Evolutionary conservation across 2,329 filamentous ascomycete genomes (phyloP), one percentile per base, ranked within the genome.

Genomic region (Trichoderma guizhouense): DNA sequence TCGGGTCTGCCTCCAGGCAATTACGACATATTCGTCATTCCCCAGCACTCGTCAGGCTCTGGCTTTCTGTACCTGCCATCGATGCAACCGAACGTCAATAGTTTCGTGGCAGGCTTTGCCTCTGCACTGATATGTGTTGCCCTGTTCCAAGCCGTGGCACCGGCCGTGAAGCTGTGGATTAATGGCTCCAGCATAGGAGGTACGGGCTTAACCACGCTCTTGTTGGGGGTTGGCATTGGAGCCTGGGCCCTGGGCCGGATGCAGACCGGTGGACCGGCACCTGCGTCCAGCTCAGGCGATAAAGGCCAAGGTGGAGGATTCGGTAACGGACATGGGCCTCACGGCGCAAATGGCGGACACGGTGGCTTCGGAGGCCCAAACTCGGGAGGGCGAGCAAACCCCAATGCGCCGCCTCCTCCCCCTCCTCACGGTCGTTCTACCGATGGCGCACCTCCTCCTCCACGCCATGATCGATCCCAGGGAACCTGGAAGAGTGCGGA

Each of bases 11-110:
- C 95, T 3, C 87, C 92, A 1, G 95, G 95, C 70, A 97, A 96
- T 80, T 98, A 97, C 82, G 95, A 98, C 84, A 97, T 98, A 79
- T 98, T 98, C 84, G 92, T 98, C 80, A 95, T 98, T 78, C 95
- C 95, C 8, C 93, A 95, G 61, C 94, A 97, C 81, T 95, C 94
- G 12, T 88, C 95, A 7, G 95, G 95, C 68, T 90, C 91, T 0
- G 95, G 95, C 39, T 98, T 98, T 82, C 85, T 98, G 32, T 98
- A 98, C 81, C 88, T 98, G n/a, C 95, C 95, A 0, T 97, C 95
- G 0, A 82, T 98, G 73, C 89, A 92, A 78, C 92, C 93, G 24
- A 93, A 96, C 78, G 87, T 92, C 78, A 97, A 97, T 82, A 97
- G 93, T 82, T 98, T 98, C 81, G 87, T 94, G 26, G 94, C 95